These are phyloP conservation scores for Talaromyces proteolyticus DNA, from an alignment of 495 filamentous ascomycete genomes.

Conservation along the genomic window DNA sequence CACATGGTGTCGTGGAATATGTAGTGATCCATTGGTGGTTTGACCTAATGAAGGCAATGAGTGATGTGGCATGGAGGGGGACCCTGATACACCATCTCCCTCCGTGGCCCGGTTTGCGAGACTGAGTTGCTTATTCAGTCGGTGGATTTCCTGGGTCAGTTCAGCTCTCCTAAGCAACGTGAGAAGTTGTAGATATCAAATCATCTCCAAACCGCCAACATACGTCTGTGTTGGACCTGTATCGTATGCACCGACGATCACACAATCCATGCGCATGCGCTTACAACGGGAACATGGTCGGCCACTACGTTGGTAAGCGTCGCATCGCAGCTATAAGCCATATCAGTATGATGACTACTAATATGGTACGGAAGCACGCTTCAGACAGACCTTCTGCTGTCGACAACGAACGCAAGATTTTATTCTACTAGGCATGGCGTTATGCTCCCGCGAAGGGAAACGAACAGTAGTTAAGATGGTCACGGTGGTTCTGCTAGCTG, in stretches of 20 bases:
- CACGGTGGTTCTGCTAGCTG: background rate
- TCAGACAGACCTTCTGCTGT: background rate
- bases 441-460: background rate
- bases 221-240: background rate
- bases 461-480: background rate
- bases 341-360: background rate
- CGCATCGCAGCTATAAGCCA: background rate
- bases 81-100: background rate
- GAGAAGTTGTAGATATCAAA: constrained; percentile 1
- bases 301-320: background rate
- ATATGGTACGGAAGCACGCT: background rate
- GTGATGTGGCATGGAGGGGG: background rate
- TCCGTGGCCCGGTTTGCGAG: background rate
- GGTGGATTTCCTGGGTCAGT: background rate
- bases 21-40: background rate
- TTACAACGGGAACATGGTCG: constrained; percentile 1
- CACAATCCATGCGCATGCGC: background rate
- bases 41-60: background rate
- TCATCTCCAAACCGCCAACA: background rate
- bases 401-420: background rate
- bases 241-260: background rate
- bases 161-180: background rate
- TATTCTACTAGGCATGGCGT: background rate
- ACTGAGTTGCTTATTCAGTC: constrained; percentile 1
- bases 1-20: background rate